These are phyloP conservation scores for Cyberlindnera euphorbiae DNA, from an alignment of 805 yeast genomes.

Conservation along the genomic window DNA sequence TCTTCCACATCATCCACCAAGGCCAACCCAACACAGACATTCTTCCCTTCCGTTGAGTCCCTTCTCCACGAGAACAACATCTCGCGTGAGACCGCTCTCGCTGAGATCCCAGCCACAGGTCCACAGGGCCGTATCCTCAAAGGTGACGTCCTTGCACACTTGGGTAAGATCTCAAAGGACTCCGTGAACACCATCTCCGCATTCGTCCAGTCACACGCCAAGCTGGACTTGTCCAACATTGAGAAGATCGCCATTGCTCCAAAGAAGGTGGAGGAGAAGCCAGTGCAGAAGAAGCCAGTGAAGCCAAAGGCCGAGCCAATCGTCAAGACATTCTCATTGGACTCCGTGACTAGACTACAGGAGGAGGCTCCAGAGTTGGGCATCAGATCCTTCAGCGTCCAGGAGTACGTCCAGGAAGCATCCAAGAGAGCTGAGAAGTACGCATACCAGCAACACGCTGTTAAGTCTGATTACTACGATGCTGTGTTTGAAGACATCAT, in stretches of 20 bases:
- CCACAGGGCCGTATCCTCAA: constrained; percentile 82
- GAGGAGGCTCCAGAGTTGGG: constrained; percentile 27
- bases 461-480: constrained; percentile 47
- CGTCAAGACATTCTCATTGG: constrained; percentile 28
- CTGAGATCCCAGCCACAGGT: constrained; percentile 77
- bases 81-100: constrained; percentile 63
- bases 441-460: constrained; percentile 36
- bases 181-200: constrained; percentile 50
- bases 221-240: constrained; percentile 70
- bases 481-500: constrained; percentile 56
- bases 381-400: constrained; percentile 16
- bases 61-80: constrained; percentile 59
- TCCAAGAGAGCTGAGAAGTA: constrained; percentile 40
- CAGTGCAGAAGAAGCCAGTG: constrained; percentile 15
- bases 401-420: constrained; percentile 38
- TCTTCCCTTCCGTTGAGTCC: constrained; percentile 75
- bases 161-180: constrained; percentile 65
- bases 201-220: constrained; percentile 50
- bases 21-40: constrained; percentile 63
- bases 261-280: constrained; percentile 19
- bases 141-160: constrained; percentile 84
- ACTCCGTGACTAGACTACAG: constrained; percentile 25
- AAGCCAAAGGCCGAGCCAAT: constrained; percentile 29
- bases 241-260: constrained; percentile 31
- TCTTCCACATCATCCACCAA: constrained; percentile 17